Base-by-base conservation (phyloP, 2,329 filamentous ascomycete genomes). In the Monosporascus sp. region DNA sequence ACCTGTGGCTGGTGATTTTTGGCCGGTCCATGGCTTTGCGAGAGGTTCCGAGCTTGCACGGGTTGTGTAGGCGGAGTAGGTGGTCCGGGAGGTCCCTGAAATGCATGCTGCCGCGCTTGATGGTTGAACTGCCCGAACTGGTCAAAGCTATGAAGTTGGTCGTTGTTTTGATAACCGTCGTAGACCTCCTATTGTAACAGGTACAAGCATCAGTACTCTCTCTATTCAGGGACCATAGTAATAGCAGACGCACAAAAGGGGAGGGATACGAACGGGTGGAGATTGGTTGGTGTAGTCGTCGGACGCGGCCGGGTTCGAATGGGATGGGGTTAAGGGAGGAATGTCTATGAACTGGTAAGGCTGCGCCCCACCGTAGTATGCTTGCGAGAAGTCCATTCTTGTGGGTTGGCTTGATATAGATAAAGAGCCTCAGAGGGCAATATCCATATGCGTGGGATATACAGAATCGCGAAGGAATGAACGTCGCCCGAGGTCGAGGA, bases 271-370 rank as follows among this genome's bases (percentile, higher is more conserved):
- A 70, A 83, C 80, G 65, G 79, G 75, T 61, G 80, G 76, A 60
- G 80, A 82, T 50, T 77, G 77, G 53, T 71, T 76, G 63, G 70
- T 74, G 68, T 78, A 82, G 51, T 82, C 79, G 52, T 82, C 79
- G 38, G 79, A 81, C 27, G 71, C 70, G 45, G 75, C 75, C 51
- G 79, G 80, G 61, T 78, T 78, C 53, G 79, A 78, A 65, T 79
- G 75, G 52, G 79, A 80, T 31, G 80, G 79, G 56, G 79, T 81
- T 64, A 81, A 64, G 47, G 78, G 78, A 52, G 75, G 70, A 51
- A 82, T 75, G 57, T 74, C 72, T 65, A 82, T 74, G 65, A 81
- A 82, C 61, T 76, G 77, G 68, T 79, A 81, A 48, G 76, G 70
- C 69, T 79, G 76, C 54, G 72, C 64, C 62, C 71, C 72, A 49